Percentiles rank a stretch among this genome's conserved stretches.
These are phyloP conservation scores for Termitomyces heimii DNA, from an alignment of 768 basidiomycete genomes.

Conservation along the genomic window DNA sequence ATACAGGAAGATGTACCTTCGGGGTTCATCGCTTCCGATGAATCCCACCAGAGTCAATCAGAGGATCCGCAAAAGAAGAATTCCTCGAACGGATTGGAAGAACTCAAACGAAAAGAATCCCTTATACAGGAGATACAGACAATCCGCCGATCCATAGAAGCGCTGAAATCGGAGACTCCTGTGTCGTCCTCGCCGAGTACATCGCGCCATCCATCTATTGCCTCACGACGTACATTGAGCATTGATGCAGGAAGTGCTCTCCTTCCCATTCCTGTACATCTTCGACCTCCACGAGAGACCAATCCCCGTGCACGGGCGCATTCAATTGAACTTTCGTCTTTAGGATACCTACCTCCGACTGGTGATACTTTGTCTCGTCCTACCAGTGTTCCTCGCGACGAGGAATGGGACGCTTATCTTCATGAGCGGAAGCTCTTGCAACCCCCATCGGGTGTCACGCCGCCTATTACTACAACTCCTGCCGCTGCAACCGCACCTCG, in stretches of 20 bases:
- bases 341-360: constrained; percentile 35
- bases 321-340: constrained; percentile 62
- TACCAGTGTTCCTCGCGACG: constrained; percentile 64
- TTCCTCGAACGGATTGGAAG: constrained; percentile 43
- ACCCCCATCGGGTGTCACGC: constrained; percentile 73
- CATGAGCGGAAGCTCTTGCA: constrained; percentile 80
- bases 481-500: constrained; percentile 31
- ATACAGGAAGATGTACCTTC: constrained; percentile 73
- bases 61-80: constrained; percentile 23
- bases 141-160: constrained; percentile 74
- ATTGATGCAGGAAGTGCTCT: constrained; percentile 55
- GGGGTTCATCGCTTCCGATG: constrained; percentile 54
- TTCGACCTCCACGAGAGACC: constrained; percentile 62
- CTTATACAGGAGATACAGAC: constrained; percentile 74
- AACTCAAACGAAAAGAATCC: constrained; percentile 62
- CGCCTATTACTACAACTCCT: constrained; percentile 68
- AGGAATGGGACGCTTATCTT: constrained; percentile 86
- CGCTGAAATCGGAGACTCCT: constrained; percentile 66
- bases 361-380: constrained; percentile 61
- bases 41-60: constrained; percentile 9
- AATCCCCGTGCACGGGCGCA: constrained; percentile 67
- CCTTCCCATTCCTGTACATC: constrained; percentile 43
- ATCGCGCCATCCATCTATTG: constrained; percentile 61
- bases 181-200: constrained; percentile 53
- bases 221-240: constrained; percentile 65